These are phyloP conservation scores for Fusarium sp. DNA, from an alignment of 2,329 filamentous ascomycete species.

Conservation along the genomic window DNA sequence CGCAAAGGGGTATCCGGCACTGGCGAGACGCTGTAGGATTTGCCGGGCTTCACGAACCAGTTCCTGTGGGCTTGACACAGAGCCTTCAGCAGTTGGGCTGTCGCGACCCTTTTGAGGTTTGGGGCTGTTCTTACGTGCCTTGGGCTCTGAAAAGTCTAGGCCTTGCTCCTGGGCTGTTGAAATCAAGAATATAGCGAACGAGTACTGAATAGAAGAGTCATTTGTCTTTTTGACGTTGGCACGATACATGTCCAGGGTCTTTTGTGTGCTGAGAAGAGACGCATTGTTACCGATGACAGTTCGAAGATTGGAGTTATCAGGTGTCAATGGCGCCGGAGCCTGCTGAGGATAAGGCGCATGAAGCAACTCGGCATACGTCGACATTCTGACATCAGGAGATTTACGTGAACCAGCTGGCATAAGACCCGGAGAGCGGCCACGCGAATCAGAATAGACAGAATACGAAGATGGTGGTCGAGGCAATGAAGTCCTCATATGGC, in stretches of 20 bases:
- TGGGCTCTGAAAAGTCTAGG: slow-evolving; percentile 59
- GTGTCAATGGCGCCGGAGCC: slow-evolving; percentile 68
- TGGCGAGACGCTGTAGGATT: slow-evolving; percentile 86
- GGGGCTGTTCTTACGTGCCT: slow-evolving; percentile 56
- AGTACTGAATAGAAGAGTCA: slow-evolving; percentile 89
- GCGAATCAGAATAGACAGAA: slow-evolving; percentile 75
- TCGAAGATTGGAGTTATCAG: slow-evolving; percentile 85
- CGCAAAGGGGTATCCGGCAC: slow-evolving; percentile 92
- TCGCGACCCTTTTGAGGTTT: slow-evolving; percentile 59
- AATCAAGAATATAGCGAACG: slow-evolving; percentile 94
- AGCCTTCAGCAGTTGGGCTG: slow-evolving; percentile 56
- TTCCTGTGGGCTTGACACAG: slow-evolving; percentile 67
- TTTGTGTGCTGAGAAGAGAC: slow-evolving; percentile 87
- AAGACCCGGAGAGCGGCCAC: slow-evolving; percentile 68
- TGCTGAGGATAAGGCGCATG: slow-evolving; percentile 84
- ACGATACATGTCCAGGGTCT: slow-evolving; percentile 97
- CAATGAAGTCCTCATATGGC: slow-evolving; percentile 65
- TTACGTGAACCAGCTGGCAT: slow-evolving; percentile 57
- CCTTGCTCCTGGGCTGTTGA: slow-evolving; percentile 85
- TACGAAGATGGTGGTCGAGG: slow-evolving; percentile 80
- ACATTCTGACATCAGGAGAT: slow-evolving; percentile 63
- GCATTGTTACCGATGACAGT: slow-evolving; percentile 87
- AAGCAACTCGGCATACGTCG: slow-evolving; percentile 67
- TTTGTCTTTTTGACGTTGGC: slow-evolving; percentile 97
- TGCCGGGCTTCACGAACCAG: slow-evolving; percentile 87